phyloP scores from a whole-genome alignment of 352 stramenopile genomes.

The Globisporangium parvum region DNA sequence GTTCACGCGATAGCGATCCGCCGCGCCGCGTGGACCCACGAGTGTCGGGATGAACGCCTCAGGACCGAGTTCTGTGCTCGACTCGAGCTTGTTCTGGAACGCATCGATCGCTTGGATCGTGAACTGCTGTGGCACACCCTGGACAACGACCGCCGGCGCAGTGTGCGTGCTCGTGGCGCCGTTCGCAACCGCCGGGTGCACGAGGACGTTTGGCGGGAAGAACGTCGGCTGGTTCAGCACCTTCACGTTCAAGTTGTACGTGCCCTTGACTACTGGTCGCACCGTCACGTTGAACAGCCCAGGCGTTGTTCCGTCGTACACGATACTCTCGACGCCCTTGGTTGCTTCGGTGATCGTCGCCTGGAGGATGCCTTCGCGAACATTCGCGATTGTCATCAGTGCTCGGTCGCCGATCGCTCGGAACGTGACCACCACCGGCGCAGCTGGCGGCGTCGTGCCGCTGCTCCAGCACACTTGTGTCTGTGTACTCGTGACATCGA shows the following conservation, averaged over 20 bases:
- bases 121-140: constrained; percentile 74
- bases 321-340: constrained; percentile 68
- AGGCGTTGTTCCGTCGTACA: constrained; percentile 43
- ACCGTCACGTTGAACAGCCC: constrained; percentile 85
- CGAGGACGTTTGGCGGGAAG: constrained; percentile 67
- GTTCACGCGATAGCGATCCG: constrained; percentile 33
- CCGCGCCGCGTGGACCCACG: constrained; percentile 22
- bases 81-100: constrained; percentile 90
- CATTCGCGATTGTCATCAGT: constrained; percentile 28
- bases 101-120: constrained; percentile 86
- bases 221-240: constrained; percentile 45
- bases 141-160: constrained; percentile 68
- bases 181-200: constrained; percentile 74
- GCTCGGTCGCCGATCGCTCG: constrained; percentile 34
- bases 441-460: constrained; percentile 11
- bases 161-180: constrained; percentile 69
- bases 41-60: constrained; percentile 58
- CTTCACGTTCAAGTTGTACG: constrained; percentile 51
- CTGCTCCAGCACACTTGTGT: constrained; percentile 28
- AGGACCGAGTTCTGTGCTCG: constrained; percentile 48
- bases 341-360: constrained; percentile 39
- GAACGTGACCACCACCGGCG: constrained; percentile 43
- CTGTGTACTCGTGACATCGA: constrained; percentile 37
- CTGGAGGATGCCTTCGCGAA: constrained; percentile 48
- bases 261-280: constrained; percentile 73